Evolutionary conservation across 2,329 filamentous ascomycete genomes (phyloP), one percentile per base, ranked within the genome.

Genomic region (Trichoderma citrinoviride): DNA sequence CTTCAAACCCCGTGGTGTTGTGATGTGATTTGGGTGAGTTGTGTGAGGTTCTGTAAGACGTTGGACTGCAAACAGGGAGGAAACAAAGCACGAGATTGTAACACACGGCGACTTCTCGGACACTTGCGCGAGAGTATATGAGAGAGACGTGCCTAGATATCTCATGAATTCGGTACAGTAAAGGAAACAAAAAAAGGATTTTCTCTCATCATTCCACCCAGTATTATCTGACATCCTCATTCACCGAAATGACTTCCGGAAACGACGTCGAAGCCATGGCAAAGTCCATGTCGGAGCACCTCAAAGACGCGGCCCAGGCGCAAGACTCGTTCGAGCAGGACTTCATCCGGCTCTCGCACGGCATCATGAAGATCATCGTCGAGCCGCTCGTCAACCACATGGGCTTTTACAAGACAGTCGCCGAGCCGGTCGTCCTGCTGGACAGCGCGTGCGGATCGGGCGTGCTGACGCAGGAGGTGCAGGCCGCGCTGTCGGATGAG

Each of bases 381-480:
- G 65, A 43, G 0, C 70, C 70, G 12, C 60, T 77, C 0, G 25
- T 73, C 0, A 8, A 47, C 1, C 74, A 73, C 37, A 72, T 76
- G 71, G 70, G 68, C 0, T 65, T 76, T 5, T 61, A 58, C 0
- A 27, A 65, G 3, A 60, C 25, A 0, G 52, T 47, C 43, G 74
- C 67, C 2, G 27, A 56, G 6, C 77, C 79, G 0, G 73, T 82
- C 54, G 54, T 57, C 3, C 68, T 86, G 25, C 71, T 87, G 12
- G 85, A 87, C 65, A 80, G 80, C 67, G 83, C 81, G 7, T 86
- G 84, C 63, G 84, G 84, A 0, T 77, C 78, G 4, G 85, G 83
- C 0, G 76, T 83, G 17, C 75, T 85, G 14, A 80, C 80, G 1
- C 77, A 79, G 8, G 72, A 80, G 27, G 69, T 85, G 15, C 78